Base-by-base conservation (phyloP, 208 protist genomes). In the Wallacemonas sp. region DNA sequence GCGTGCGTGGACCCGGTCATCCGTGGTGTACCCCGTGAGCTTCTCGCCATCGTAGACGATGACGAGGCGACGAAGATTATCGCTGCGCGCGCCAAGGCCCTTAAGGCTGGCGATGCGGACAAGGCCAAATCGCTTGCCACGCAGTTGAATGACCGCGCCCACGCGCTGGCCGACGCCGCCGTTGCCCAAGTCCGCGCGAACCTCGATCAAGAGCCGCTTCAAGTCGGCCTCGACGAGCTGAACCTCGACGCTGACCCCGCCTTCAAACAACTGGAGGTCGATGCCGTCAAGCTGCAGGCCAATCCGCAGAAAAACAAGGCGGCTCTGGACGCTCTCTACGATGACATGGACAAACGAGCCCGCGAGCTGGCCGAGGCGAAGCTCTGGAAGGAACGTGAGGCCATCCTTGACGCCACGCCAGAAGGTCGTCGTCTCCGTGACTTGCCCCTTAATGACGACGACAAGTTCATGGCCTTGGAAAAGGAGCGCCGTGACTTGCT, bases 21-120 rank as follows among this genome's bases (percentile, higher is more conserved):
- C 19, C 72, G 77, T n/a, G 80, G 84, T 26, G 70, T 90, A 17
- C 74, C 84, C 1, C 69, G 67, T 26, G 78, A 84, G 32, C 21
- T 87, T 12, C 54, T 90, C 1, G 72, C 77, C 2, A 65, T 90
- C 54, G 68, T 74, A 38, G 62, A 76, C 1, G 84, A 90, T 34
- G 29, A 67, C 0, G 68, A 74, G 30, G 61, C 64, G 30, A 72
- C 69, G 2, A 55, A 54, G 12, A 61, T 89, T 21, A 71, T 74
- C 29, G 72, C 58, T 0, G 38, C 64, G 19, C 77, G 77, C 17
- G 58, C 69, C 21, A 33, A 49, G 23, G 49, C 70, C 21, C 52
- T 74, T 21, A 39, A 67, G 32, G 61, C 66, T 1, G 61, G 68
- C 39, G 65, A 63, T 14, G 23, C 21, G 16, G 54, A 29, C 3